These are phyloP conservation scores for Glarea lozoyensis DNA, from an alignment of 495 filamentous ascomycete species.

Conservation along the genomic window DNA sequence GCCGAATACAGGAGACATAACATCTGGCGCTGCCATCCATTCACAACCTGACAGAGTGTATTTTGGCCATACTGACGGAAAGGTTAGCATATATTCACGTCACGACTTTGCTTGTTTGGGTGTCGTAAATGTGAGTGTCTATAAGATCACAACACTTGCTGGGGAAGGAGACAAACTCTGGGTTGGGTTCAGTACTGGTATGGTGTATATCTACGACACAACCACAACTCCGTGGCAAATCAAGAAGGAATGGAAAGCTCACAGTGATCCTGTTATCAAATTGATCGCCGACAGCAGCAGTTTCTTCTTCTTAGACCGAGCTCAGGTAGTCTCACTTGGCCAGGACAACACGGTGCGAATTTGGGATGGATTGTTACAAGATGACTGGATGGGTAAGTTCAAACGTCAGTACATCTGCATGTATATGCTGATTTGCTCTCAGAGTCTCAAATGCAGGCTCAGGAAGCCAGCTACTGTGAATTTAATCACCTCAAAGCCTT, in stretches of 20 bases:
- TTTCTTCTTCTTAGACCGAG: conserved; percentile 75
- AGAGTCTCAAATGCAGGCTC: conserved; percentile 77
- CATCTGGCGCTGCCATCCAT: conserved; percentile 67
- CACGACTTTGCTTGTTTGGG: conserved; percentile 64
- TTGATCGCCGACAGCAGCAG: conserved; percentile 73
- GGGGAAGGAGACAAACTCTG: conserved; percentile 81
- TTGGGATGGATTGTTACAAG: conserved; percentile 90
- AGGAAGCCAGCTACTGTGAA: conserved; percentile 71
- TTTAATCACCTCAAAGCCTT: conserved; percentile 72
- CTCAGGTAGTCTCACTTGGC: conserved; percentile 83
- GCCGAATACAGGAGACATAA: conserved; percentile 71
- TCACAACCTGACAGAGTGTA: conserved; percentile 74
- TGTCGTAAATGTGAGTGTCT: conserved; percentile 76
- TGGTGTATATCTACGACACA: conserved; percentile 88
- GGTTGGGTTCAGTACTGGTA: conserved; percentile 94
- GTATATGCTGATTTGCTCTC: conserved; percentile 23
- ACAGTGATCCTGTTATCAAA: conserved; percentile 69
- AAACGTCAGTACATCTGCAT: not conserved
- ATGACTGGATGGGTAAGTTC: conserved; percentile 76
- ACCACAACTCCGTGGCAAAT: conserved; percentile 73
- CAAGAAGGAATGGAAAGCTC: conserved; percentile 90
- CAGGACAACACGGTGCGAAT: conserved; percentile 75
- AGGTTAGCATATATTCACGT: conserved; percentile 82
- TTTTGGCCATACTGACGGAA: conserved; percentile 89
- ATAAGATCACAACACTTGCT: conserved; percentile 86